Evolutionary conservation across 345 rosid species (phyloP).

Genomic region (Passiflora organensis): DNA sequence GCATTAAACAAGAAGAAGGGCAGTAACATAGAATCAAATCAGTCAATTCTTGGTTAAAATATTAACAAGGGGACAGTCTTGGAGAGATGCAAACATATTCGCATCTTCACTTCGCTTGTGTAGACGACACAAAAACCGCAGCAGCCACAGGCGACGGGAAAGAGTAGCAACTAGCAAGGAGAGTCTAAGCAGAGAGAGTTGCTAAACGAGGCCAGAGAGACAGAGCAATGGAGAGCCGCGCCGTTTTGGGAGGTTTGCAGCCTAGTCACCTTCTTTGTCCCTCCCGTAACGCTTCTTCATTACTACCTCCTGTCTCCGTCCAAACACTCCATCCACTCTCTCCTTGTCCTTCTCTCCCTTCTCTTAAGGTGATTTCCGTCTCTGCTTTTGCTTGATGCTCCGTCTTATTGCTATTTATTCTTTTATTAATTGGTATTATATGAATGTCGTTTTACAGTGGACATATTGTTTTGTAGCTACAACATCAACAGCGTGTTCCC

Average conservation of each 20-base stretch:
- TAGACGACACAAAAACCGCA: too few species aligned
- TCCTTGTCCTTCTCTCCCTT: constrained; percentile 21
- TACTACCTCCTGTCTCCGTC: constrained; percentile 9
- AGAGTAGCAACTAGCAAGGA: too few species aligned
- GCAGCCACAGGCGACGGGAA: too few species aligned
- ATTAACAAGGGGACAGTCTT: too few species aligned
- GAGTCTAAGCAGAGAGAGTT: too few species aligned
- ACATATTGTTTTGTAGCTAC: constrained; percentile 15
- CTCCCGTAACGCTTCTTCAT: constrained; percentile 23
- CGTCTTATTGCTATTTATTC: background rate
- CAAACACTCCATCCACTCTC: background rate
- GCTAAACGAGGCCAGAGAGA: too few species aligned
- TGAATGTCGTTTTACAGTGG: background rate
- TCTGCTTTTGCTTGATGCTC: background rate
- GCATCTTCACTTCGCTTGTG: too few species aligned
- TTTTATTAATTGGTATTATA: background rate
- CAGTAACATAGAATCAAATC: too few species aligned
- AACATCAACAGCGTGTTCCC: constrained; percentile 29
- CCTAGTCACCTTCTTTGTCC: constrained; percentile 40
- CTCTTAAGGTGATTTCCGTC: constrained; percentile 38
- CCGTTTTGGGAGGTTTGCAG: constrained; percentile 28
- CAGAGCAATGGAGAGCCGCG: constrained; percentile 49
- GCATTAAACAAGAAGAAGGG: too few species aligned
- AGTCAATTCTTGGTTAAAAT: too few species aligned
- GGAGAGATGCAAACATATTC: too few species aligned